Base-by-base conservation (phyloP, 495 filamentous ascomycete genomes). In the Mycothermus thermophilus region DNA sequence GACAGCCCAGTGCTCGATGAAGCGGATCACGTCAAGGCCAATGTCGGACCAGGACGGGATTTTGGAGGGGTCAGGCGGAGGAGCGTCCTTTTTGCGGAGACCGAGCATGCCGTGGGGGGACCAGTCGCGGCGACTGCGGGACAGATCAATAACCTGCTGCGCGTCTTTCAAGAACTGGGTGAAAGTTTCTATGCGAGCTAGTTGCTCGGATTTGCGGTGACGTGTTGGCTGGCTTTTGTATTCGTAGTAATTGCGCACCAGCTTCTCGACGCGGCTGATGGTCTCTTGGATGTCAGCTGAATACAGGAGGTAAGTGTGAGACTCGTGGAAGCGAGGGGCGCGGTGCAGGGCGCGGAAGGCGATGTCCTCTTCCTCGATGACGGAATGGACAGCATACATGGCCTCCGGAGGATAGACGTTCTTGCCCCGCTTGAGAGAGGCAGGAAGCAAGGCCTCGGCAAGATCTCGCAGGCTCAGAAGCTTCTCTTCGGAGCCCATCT, bases 351-450 rank as follows among this genome's bases (percentile, higher is more conserved):
- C 44, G 3, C 52, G 52, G 33, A 71, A 71, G 25, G 60, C 63
- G 30, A 65, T 56, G 10, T 77, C 72, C 24, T 69, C 64, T n/a
- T 64, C 58, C 3, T 68, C 50, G 10, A 83, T 46, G 12, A 72
- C 60, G 32, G 66, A 72, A 40, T 84, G 79, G 5, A 88, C 71
- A 1, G 80, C 74, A 52, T 79, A 83, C 0, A 85, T 51, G 3
- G 66, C 68, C 20, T 67, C 52, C 5, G 65, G 51, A 3, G 69
- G 51, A n/a, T 69, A 66, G 27, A 71, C 55, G 35, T 64, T 52
- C 11, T 60, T 59, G 16, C 47, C 42, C 13, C 63, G 55, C 19
- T 58, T 63, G 30, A 79, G 48, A 11, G 62, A 59, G 22, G 53
- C 52, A 30, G 59, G 56, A 13, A 69, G 50, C 8, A 69, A 33